Base-by-base conservation (phyloP, 257 asterid genomes). In the Ligustrum vulgare region DNA sequence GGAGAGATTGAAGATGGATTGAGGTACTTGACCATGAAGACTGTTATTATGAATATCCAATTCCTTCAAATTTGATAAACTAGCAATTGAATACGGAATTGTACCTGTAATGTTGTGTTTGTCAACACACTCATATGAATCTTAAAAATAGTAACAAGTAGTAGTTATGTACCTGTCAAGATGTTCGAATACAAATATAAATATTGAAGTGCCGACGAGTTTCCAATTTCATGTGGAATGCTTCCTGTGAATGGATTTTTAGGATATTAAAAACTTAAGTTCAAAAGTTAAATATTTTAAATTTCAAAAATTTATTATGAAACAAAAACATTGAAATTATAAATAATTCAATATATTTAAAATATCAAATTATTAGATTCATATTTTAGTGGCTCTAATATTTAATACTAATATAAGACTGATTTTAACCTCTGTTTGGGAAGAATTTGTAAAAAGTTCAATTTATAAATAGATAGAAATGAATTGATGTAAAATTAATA, bases 1-100 rank as follows among this genome's bases (percentile, higher is more conserved):
- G 80, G 79, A 70, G 70, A 75, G 45, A 65, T 70, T 49, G 76
- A 75, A 51, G 74, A 75, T 71, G 71, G 80, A 71, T 67, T 31
- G 11, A 33, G 77, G 72, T 49, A 56, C n/a, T 63, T 63, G 31
- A 62, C 83, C 25, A 71, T 56, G 58, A 41, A 68, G 36, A 8
- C 3, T 69, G 31, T 76, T 76, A 0, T 18, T 11, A 37, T 64
- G 36, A 51, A 69, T 6, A 0, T 56, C 1, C 15, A 76, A 12
- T 32, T 7, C 23, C 71, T 7, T 45, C 34, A 76, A 37, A 9
- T 56, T 76, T 36, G 80, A 51, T 13, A 76, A 16, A 23, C 31
- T 69, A 7, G 35, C 80, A 69, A 69, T 33, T 34, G 54, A 45
- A 1, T 45, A 0, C 2, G n/a, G 54, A 45, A 45, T 4, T 45